These are phyloP conservation scores for Pleodorina starrii DNA, from an alignment of 139 green algal species.

Conservation along the genomic window DNA sequence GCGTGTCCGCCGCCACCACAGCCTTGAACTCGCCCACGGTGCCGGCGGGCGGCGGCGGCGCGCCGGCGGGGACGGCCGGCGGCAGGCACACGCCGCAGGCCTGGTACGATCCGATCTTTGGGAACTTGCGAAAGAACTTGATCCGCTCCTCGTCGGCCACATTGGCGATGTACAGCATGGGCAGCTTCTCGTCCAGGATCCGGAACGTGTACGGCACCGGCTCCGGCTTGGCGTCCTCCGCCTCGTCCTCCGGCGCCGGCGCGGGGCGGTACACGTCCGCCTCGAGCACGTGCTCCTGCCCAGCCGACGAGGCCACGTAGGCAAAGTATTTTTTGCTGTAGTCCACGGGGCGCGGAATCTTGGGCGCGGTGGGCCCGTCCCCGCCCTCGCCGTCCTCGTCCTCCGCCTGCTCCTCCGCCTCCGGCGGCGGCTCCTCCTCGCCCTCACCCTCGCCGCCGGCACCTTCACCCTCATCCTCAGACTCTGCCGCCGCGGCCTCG, in stretches of 20 bases:
- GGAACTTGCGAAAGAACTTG: conserved; percentile 68
- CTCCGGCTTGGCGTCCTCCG: conserved; percentile 49
- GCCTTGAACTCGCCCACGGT: conserved; percentile 58
- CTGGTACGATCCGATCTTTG: conserved; percentile 62
- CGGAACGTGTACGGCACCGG: conserved; percentile 66
- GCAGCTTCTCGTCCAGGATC: conserved; percentile 76
- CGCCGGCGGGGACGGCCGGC: too few species aligned
- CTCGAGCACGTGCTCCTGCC: conserved; percentile 66
- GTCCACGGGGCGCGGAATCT: conserved; percentile 53
- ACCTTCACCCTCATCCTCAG: conserved; percentile 64
- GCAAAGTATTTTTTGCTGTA: conserved; percentile 70
- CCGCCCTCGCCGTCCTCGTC: conserved; percentile 18
- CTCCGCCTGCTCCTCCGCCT: neutral
- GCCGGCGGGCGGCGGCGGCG: too few species aligned
- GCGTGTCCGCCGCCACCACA: conserved; percentile 71
- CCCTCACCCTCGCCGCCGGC: neutral
- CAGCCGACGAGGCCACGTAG: conserved; percentile 63
- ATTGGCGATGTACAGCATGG: conserved; percentile 67
- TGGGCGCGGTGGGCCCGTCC: neutral
- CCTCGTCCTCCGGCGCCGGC: conserved; percentile 61
- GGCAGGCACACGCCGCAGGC: conserved; percentile 59
- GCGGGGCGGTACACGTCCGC: conserved; percentile 57
- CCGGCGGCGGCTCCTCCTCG: neutral
- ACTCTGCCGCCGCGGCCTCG: conserved; percentile 64
- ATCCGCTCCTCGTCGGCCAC: conserved; percentile 67